Evolutionary conservation across 2,329 filamentous ascomycete genomes (phyloP), one percentile per base, ranked within the genome.

Genomic region (Ascochyta pisi): DNA sequence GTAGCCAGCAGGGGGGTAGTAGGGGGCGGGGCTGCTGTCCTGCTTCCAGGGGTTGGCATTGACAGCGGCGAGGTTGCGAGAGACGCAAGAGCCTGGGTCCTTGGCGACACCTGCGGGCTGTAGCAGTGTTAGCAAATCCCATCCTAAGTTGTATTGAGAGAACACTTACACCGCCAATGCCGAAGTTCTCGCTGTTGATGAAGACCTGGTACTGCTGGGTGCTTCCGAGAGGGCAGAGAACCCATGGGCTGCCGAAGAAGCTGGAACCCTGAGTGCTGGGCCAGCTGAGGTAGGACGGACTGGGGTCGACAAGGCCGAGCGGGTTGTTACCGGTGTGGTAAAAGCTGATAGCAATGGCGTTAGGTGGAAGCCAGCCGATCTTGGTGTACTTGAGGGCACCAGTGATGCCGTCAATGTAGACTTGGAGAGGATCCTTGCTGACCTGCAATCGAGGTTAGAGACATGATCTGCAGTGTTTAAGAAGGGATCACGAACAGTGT

Each of bases 201-300:
- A 65, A 72, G 23, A 73, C 58, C 49, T 71, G 61, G 61, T 61
- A 72, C 39, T 70, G 62, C 22, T 64, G 63, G 16, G 66, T 70
- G 27, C 38, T 42, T 9, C 63, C 60, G 22, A 63, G 42, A 16
- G 60, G 60, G 57, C 67, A 72, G 22, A 71, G 52, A 22, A 41
- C 48, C 58, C 59, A 70, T 2, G 50, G 54, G 2, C 54, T 56
- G 22, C 51, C 52, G 34, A 58, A 41, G 47, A 57, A 53, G 48
- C 26, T 45, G 26, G 40, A 22, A 3, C 63, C 67, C 26, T 56
- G 41, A 8, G 68, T 69, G 37, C 57, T 63, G 13, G 68, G 69
- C 66, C 69, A 73, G 57, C 64, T 64, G 34, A 71, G 58, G 50
- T 62, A 64, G 19, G 67, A 64, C 16, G 69, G 62, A 34, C 62